A percentile compares a stretch with the other conserved stretches of the same genome.
phyloP scores from a whole-genome alignment of 2,329 filamentous ascomycete genomes.

The Colletotrichum sp. region DNA sequence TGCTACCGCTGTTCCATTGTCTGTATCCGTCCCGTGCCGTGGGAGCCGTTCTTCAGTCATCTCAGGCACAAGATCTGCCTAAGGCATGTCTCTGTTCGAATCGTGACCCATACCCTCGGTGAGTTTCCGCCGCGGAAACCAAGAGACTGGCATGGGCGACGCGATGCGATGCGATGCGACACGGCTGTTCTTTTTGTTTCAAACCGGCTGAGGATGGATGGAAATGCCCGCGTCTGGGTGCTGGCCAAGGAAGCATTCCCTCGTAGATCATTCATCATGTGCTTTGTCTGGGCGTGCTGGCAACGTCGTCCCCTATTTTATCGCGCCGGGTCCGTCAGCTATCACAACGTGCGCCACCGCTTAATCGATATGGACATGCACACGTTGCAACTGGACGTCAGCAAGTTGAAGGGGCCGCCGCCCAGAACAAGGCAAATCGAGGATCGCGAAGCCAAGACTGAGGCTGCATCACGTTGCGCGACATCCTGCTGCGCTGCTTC shows the following conservation, averaged over 20 bases:
- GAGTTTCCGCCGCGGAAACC: constrained; percentile 5
- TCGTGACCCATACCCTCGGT: constrained; percentile 13
- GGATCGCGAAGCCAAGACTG: background rate
- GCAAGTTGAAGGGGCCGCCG: background rate
- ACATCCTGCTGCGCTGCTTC: background rate
- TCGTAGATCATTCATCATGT: background rate
- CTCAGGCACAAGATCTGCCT: background rate
- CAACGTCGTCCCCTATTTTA: background rate
- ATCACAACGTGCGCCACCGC: background rate
- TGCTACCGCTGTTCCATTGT: background rate
- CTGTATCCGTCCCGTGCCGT: background rate
- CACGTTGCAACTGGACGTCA: background rate
- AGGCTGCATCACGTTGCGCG: constrained; percentile 7
- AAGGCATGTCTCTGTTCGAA: background rate
- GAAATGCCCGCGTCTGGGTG: background rate
- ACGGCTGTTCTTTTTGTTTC: constrained; percentile 17
- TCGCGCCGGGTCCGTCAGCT: background rate
- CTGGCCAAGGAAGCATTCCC: background rate
- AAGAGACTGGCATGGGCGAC: constrained; percentile 7
- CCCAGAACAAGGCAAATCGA: background rate
- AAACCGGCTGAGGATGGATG: constrained; percentile 2
- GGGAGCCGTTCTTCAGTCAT: background rate
- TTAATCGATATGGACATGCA: background rate
- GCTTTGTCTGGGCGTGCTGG: background rate
- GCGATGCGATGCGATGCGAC: constrained; percentile 16